A percentile compares a stretch with the other conserved stretches of the same genome.
phyloP scores from a whole-genome alignment of 2,329 filamentous ascomycete genomes.

The Microcyclospora tardicrescens region DNA sequence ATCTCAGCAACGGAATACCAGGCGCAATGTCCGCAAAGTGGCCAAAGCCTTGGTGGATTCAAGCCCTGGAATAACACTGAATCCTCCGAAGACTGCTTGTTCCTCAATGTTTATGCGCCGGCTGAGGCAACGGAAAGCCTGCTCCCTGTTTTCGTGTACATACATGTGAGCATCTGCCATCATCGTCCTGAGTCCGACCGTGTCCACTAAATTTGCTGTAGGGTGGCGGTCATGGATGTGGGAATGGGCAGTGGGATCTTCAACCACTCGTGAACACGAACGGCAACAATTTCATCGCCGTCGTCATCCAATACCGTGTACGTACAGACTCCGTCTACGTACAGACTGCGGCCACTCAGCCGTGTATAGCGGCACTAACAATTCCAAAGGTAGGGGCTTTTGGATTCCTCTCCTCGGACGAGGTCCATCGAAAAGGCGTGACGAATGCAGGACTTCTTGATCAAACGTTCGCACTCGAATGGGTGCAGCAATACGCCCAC shows the following conservation, averaged over 20 bases:
- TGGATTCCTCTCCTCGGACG: constrained; percentile 29
- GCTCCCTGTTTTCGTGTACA: constrained; percentile 29
- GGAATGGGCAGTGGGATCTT: constrained; percentile 27
- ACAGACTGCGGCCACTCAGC: not conserved
- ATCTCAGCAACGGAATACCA: constrained; percentile 9
- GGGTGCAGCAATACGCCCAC: constrained; percentile 37
- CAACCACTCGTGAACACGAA: constrained; percentile 34
- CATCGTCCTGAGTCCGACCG: not conserved
- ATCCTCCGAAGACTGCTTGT: constrained; percentile 24
- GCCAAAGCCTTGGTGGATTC: not conserved
- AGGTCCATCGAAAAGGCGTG: constrained; percentile 24
- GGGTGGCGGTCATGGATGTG: constrained; percentile 26
- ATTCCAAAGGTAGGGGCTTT: constrained; percentile 29
- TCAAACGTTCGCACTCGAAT: constrained; percentile 38
- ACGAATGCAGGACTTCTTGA: constrained; percentile 33
- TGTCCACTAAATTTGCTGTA: constrained; percentile 3
- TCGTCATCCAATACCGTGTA: constrained; percentile 39
- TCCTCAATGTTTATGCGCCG: constrained; percentile 20
- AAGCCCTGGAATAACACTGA: constrained; percentile 6
- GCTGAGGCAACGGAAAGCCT: constrained; percentile 17
- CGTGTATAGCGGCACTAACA: not conserved
- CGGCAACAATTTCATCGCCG: constrained; percentile 35
- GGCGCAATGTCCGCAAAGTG: constrained; percentile 13
- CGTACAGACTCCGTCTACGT: constrained; percentile 4
- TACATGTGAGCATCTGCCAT: constrained; percentile 14